A percentile compares a stretch with the other conserved stretches of the same genome.
Evolutionary conservation across 2,329 filamentous ascomycete species (phyloP).

Genomic region (Epichloe amarillans): DNA sequence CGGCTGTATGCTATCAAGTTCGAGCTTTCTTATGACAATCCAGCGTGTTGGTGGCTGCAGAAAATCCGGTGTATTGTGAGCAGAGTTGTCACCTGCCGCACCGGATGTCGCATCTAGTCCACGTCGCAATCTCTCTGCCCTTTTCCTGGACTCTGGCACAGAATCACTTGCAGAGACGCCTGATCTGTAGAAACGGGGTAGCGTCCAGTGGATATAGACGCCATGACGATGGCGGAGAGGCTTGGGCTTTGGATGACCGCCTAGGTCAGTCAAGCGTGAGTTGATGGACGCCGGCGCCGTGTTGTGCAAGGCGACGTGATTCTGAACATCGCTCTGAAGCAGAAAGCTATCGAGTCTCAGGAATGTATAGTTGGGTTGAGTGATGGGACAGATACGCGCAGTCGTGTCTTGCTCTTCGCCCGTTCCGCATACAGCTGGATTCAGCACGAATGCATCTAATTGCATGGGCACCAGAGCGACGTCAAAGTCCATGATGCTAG

Average conservation of each 20-base stretch:
- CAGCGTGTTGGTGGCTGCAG: too few relatives aligned
- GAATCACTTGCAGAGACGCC: too few relatives aligned
- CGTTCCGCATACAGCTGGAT: conserved; percentile 14
- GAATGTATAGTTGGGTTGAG: conserved; percentile 33
- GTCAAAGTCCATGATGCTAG: too few relatives aligned
- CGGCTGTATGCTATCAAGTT: too few relatives aligned
- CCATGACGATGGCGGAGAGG: conserved; percentile 20
- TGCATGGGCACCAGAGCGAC: conserved; percentile 16
- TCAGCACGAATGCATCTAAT: conserved; percentile 20
- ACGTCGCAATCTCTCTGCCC: too few relatives aligned
- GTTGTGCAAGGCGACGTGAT: conserved; percentile 24
- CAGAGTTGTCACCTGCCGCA: too few relatives aligned
- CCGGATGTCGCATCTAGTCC: too few relatives aligned
- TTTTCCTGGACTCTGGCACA: too few relatives aligned
- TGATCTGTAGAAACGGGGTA: conserved; percentile 23
- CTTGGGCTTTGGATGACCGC: background rate
- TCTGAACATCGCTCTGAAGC: conserved; percentile 24
- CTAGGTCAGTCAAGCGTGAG: conserved; percentile 22
- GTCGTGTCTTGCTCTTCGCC: conserved; percentile 4
- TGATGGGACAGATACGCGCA: conserved; percentile 25
- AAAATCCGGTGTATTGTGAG: too few relatives aligned
- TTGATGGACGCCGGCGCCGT: conserved; percentile 18
- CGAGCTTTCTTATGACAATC: too few relatives aligned
- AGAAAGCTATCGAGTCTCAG: conserved; percentile 23
- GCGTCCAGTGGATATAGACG: conserved; percentile 28